These are phyloP conservation scores for Paecilomyces sp. DNA, from an alignment of 2,329 filamentous ascomycete genomes.

Conservation along the genomic window DNA sequence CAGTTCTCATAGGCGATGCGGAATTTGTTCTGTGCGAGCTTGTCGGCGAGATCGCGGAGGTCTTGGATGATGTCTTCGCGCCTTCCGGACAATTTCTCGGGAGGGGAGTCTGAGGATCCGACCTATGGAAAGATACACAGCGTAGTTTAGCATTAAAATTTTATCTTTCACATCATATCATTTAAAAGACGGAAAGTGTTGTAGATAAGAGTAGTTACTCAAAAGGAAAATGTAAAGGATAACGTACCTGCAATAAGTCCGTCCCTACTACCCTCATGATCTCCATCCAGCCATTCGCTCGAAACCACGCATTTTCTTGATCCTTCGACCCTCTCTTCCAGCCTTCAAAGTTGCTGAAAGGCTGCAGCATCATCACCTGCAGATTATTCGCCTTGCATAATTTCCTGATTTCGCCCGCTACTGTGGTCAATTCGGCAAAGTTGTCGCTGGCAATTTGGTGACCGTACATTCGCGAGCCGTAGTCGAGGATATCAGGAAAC, in stretches of 20 bases:
- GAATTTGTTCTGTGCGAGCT: slow-evolving; percentile 51
- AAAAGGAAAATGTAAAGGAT: too few relatives aligned
- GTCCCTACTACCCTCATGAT: slow-evolving; percentile 66
- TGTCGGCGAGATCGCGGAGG: slow-evolving; percentile 56
- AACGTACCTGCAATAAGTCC: slow-evolving; percentile 60
- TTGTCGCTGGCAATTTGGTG: slow-evolving; percentile 50
- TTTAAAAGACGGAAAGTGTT: too few relatives aligned
- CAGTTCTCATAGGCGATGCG: slow-evolving; percentile 72
- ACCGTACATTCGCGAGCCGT: slow-evolving; percentile 48
- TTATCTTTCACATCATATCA: too few relatives aligned
- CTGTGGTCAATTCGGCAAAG: slow-evolving; percentile 50
- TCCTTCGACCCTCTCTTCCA: slow-evolving; percentile 56
- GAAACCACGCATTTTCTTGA: slow-evolving; percentile 54
- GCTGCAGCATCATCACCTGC: slow-evolving; percentile 64
- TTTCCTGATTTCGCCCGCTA: slow-evolving; percentile 48
- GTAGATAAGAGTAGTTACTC: too few relatives aligned
- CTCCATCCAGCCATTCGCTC: slow-evolving; percentile 59
- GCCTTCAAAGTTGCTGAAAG: slow-evolving; percentile 70
- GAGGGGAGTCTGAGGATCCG: slow-evolving; percentile 57
- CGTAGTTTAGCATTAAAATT: too few relatives aligned
- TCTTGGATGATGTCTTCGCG: slow-evolving; percentile 51
- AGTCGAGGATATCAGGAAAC: slow-evolving; percentile 64
- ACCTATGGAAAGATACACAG: slow-evolving; percentile 31
- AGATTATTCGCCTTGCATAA: slow-evolving; percentile 50
- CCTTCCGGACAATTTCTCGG: slow-evolving; percentile 44